phyloP scores from a whole-genome alignment of 108 stramenopile genomes.

The Fragilaria radians region DNA sequence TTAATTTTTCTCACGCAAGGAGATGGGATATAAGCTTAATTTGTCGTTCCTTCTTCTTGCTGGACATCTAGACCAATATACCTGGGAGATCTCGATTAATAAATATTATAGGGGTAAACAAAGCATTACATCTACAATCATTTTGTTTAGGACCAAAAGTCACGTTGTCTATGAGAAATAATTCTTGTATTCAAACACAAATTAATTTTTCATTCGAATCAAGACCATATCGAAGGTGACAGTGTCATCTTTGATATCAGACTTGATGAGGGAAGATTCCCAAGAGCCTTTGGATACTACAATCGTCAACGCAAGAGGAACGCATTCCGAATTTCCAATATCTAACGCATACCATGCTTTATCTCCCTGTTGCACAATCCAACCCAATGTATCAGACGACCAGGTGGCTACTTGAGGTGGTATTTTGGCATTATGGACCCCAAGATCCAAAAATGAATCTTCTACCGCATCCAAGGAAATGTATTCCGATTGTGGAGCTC shows the following conservation, averaged over 20 bases:
- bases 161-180: too few species aligned
- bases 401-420: conserved; percentile 35
- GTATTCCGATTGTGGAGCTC: conserved; percentile 28
- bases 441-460: conserved; percentile 64
- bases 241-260: conserved; percentile 6
- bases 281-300: conserved; percentile 78
- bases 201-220: too few species aligned
- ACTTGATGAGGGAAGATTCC: conserved; percentile 68
- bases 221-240: too few species aligned
- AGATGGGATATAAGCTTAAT: too few species aligned
- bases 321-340: conserved; percentile 17
- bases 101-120: too few species aligned
- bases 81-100: too few species aligned
- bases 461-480: conserved; percentile 47
- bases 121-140: too few species aligned
- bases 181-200: too few species aligned
- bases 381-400: conserved; percentile 22
- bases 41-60: too few species aligned
- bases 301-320: conserved; percentile 60
- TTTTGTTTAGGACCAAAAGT: too few species aligned
- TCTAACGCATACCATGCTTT: conserved; percentile 58
- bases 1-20: too few species aligned
- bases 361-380: conserved; percentile 39
- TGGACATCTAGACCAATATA: too few species aligned
- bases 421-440: conserved; percentile 37